A percentile compares a stretch with the other conserved stretches of the same genome.
phyloP scores from a whole-genome alignment of 345 rosid species.

The Ceriops tagal region DNA sequence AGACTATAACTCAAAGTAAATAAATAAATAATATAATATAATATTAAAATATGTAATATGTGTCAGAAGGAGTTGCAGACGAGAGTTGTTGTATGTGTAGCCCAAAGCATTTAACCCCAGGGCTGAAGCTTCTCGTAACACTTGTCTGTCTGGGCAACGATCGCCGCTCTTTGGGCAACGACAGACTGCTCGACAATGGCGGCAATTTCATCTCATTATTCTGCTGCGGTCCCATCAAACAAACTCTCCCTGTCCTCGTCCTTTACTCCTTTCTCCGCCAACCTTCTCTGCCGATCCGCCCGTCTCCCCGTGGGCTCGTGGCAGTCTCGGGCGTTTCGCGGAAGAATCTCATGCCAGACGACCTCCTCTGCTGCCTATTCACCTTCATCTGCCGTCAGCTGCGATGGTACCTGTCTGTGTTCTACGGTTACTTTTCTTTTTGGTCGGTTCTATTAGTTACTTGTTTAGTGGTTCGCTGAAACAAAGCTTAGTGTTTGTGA shows the following conservation, averaged over 20 bases:
- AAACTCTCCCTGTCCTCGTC: constrained; percentile 37
- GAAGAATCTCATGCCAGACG: constrained; percentile 56
- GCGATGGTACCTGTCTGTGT: constrained; percentile 32
- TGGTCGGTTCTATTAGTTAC: not conserved
- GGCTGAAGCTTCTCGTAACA: too few relatives aligned
- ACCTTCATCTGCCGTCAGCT: constrained; percentile 40
- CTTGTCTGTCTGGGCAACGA: too few relatives aligned
- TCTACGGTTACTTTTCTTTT: not conserved
- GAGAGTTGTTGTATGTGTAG: too few relatives aligned
- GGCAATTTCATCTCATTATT: constrained; percentile 52
- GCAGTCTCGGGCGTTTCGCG: constrained; percentile 9
- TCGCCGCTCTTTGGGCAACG: too few relatives aligned
- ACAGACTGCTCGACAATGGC: constrained; percentile 38
- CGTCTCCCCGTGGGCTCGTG: constrained; percentile 22
- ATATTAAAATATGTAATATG: too few relatives aligned
- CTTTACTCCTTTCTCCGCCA: constrained; percentile 35
- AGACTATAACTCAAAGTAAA: too few relatives aligned
- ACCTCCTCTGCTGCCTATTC: constrained; percentile 50
- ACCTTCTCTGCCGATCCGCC: constrained; percentile 25
- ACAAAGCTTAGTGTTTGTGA: too few relatives aligned
- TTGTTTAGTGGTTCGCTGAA: not conserved
- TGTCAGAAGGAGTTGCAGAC: too few relatives aligned
- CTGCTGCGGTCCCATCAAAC: constrained; percentile 31
- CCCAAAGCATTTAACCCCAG: too few relatives aligned
- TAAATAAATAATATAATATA: too few relatives aligned